A percentile compares a stretch with the other conserved stretches of the same genome.
These are phyloP conservation scores for Austropuccinia psidii DNA, from an alignment of 1,284 basidiomycete species.

Conservation along the genomic window DNA sequence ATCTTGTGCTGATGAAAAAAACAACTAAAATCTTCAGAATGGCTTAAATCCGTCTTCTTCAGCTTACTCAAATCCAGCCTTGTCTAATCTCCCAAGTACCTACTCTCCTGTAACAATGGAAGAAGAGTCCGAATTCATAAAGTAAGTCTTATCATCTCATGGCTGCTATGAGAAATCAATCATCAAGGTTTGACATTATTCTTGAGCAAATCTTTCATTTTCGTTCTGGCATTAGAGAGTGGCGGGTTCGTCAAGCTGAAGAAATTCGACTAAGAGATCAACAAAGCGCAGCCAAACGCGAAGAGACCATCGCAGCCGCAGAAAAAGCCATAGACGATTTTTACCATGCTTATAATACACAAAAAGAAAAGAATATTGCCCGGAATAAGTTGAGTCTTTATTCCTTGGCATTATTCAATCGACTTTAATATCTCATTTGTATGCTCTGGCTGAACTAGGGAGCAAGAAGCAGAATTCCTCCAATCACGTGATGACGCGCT, in stretches of 20 bases:
- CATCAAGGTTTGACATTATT: background rate
- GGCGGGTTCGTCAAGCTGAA: constrained; percentile 77
- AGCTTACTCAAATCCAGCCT: constrained; percentile 48
- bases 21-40: constrained; percentile 45
- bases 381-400: constrained; percentile 74
- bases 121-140: constrained; percentile 82
- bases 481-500: constrained; percentile 66
- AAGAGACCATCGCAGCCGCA: constrained; percentile 78
- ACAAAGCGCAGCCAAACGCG: constrained; percentile 66
- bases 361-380: constrained; percentile 85
- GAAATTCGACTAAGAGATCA: constrained; percentile 78
- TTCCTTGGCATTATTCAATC: background rate
- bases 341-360: constrained; percentile 84
- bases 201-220: background rate
- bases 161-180: background rate
- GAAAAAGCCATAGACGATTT: constrained; percentile 91
- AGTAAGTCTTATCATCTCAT: constrained; percentile 51
- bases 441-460: constrained; percentile 53
- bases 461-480: constrained; percentile 76
- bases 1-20: background rate
- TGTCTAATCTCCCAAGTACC: constrained; percentile 22
- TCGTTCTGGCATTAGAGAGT: constrained; percentile 55
- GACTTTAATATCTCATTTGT: background rate
- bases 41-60: constrained; percentile 57
- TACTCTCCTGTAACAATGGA: constrained; percentile 49